Base-by-base conservation (phyloP, 768 basidiomycete genomes). In the Tulasnella sp. region DNA sequence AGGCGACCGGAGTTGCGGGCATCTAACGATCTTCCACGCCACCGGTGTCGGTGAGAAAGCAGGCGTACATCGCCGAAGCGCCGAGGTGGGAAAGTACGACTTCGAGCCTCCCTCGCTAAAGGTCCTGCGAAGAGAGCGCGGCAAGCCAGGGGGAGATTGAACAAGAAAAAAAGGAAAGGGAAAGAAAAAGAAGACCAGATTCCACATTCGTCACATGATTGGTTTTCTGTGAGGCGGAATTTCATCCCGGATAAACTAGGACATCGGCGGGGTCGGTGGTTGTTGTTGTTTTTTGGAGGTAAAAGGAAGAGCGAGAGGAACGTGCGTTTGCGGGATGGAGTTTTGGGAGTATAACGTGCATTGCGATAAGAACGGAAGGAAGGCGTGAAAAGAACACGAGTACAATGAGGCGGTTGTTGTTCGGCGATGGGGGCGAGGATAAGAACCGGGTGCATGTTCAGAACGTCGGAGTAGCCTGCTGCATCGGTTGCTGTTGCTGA, bases 381-480 rank as follows among this genome's bases (percentile, higher is more conserved):
- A 14, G 40, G 40, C 8, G 40, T 16, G 16, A 7, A 40, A 29
- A 59, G 32, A 59, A 59, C 32, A 59, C 32, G 52, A 12, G 52
- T 59, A 59, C 52, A 59, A 59, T 59, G 52, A 59, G 52, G 26
- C 29, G 52, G 52, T 22, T 7, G 52, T 59, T 59, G 52, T 59
- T 59, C 52, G 52, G 52, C 16, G 26, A 29, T 26, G 52, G 52
- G 7, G 52, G 16, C 12, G 16, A 16, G 7, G 52, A 29, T 12
- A 59, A 29, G 52, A 65, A 65, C 11, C 5, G 19, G 9, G 35
- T 0, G 12, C n/a, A 8, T 36, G 6, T 65, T 36, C 44, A 72
- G 32, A 72, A 72, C 22, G 71, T 72, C 34, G 71, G 71, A 36
- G 71, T 72, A 32, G 71, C 71, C 41, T 72, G 71, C 64, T 72